Conservation (phyloP, 2,329 filamentous ascomycete genomes). For the Aspergillus pseudoterreus region DNA sequence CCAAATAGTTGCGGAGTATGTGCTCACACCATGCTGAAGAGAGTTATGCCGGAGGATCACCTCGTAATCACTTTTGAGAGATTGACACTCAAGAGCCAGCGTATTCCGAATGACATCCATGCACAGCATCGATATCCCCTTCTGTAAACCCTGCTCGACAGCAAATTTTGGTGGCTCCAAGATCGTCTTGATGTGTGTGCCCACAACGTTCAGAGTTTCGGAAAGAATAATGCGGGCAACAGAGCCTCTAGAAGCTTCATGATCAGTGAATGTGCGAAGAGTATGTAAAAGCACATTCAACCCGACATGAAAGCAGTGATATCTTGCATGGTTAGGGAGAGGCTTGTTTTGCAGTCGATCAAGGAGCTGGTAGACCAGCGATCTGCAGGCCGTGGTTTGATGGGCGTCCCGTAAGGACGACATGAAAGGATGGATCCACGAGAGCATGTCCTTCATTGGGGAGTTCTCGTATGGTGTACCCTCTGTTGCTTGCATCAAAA, state of each 20-base stretch:
- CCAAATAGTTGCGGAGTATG: conserved; percentile 74
- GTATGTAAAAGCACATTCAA: conserved; percentile 45
- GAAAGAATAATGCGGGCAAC: conserved; percentile 47
- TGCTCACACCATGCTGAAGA: conserved; percentile 64
- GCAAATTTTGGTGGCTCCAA: conserved; percentile 54
- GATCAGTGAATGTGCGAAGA: conserved; percentile 45
- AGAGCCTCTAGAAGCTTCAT: conserved; percentile 42
- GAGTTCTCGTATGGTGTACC: conserved; percentile 52
- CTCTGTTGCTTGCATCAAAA: conserved; percentile 49
- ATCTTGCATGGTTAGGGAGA: conserved; percentile 40
- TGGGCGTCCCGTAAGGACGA: conserved; percentile 71
- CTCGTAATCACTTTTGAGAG: conserved; percentile 64
- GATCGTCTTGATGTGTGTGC: conserved; percentile 51
- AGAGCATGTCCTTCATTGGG: conserved; percentile 61
- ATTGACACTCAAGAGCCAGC: conserved; percentile 67
- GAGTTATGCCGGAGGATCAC: conserved; percentile 59
- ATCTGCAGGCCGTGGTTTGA: conserved; percentile 73
- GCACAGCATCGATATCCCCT: conserved; percentile 53
- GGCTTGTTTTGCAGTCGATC: conserved; percentile 48
- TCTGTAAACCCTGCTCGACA: conserved; percentile 45
- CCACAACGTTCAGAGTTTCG: conserved; percentile 46
- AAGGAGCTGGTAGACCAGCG: conserved; percentile 73
- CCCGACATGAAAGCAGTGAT: conserved; percentile 45
- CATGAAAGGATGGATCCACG: conserved; percentile 76
- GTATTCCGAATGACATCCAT: conserved; percentile 64